These are phyloP conservation scores for Mycena pura DNA, from an alignment of 768 basidiomycete genomes.

Conservation along the genomic window DNA sequence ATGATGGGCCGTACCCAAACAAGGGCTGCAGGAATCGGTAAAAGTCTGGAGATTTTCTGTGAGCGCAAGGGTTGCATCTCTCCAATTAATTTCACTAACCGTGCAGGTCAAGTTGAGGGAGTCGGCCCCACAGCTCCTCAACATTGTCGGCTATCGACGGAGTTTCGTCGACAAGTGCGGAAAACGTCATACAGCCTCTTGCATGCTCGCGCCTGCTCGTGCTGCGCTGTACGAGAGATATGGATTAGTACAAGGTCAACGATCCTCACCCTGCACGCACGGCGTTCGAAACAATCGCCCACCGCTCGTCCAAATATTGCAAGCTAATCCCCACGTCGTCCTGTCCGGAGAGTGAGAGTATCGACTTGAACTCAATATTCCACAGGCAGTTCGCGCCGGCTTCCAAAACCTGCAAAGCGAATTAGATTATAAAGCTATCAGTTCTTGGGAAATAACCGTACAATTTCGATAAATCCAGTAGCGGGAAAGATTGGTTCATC, in stretches of 20 bases:
- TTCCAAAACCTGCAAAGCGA: neutral
- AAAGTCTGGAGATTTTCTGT: constrained; percentile 1
- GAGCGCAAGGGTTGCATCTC: neutral
- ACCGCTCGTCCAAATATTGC: neutral
- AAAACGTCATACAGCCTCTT: constrained; percentile 2
- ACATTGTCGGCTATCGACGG: neutral
- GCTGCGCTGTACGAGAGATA: neutral
- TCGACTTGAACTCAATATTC: constrained; percentile 4
- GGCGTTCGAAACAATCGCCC: neutral
- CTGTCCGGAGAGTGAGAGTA: neutral
- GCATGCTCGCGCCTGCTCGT: constrained; percentile 15
- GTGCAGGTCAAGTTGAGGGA: neutral
- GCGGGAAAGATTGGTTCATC: neutral
- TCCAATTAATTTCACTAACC: too few relatives aligned
- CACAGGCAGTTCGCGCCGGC: neutral
- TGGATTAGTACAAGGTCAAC: neutral
- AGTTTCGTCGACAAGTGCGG: neutral
- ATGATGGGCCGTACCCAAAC: neutral
- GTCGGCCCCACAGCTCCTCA: neutral
- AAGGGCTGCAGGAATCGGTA: constrained; percentile 8
- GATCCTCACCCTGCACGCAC: too few relatives aligned
- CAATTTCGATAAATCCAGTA: constrained; percentile 1
- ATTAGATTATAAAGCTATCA: neutral
- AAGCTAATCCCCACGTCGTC: neutral
- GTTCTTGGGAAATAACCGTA: neutral